Evolutionary conservation across 176 grass and related monocot species (phyloP), one percentile per base, ranked within the genome.

Genomic region (Areca catechu): DNA sequence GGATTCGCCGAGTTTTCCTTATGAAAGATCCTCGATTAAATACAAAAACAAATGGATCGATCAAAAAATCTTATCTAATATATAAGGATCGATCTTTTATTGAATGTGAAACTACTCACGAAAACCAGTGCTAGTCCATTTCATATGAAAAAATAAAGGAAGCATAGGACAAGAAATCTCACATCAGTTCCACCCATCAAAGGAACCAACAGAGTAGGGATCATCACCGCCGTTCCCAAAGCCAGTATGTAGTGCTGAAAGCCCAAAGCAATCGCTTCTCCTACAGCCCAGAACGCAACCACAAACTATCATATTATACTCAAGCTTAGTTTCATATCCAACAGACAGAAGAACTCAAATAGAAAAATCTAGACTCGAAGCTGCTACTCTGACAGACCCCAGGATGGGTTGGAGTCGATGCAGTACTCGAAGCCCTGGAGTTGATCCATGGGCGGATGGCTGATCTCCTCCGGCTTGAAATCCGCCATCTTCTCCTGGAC

Each of bases 231-330:
- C 19, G 90, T 89, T 68, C 90, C 90, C 70, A 95, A 66, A 57
- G 90, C 75, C 60, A 95, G 54, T 43, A 95, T 79, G 73, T 95
- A 95, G 74, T 95, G 86, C 74, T 95, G 90, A 74, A 95, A 95
- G 6, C 79, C 90, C 62, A 95, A 75, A 18, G 88, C 84, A 50
- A 90, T 86, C 3, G 90, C 90, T 75, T 95, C 90, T 24, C 86
- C 90, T 95, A 27, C 22, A 62, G 49, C 18, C 28, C 51, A 48
- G 5, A 2, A 48, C 9, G 16, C 22, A 43, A 12, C 34, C 34
- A 43, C 34, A 14, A 12, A 43, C 10, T 0, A n/a, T n/a, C n/a
- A 43, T 43, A 43, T 3, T 12, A 12, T 43, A 12, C 34, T 43
- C 34, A 43, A 43, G 14, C 10, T 43, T 43, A 14, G 9, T 12